phyloP scores from a whole-genome alignment of 139 green algal genomes.

The Chlamydomonas sp. region DNA sequence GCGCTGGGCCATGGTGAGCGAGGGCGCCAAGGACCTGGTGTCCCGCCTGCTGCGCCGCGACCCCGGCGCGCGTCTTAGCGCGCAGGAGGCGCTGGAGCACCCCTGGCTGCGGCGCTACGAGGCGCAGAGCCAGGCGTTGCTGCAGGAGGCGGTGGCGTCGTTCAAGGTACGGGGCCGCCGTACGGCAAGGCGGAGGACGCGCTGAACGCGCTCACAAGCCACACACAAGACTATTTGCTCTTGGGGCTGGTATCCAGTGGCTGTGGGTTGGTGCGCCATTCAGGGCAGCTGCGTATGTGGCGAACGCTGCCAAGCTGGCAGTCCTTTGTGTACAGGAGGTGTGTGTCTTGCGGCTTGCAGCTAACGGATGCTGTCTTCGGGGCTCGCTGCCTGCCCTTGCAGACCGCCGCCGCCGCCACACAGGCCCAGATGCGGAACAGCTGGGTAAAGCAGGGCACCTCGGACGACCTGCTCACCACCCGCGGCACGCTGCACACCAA shows the following conservation, averaged over 20 bases:
- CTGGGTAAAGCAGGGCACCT: constrained; percentile 33
- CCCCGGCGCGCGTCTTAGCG: constrained; percentile 15
- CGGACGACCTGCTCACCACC: not conserved
- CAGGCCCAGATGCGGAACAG: constrained; percentile 16
- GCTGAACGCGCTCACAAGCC: too few species aligned
- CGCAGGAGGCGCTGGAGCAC: constrained; percentile 24
- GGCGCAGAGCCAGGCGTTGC: constrained; percentile 20
- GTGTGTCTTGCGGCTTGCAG: not conserved
- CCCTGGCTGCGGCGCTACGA: constrained; percentile 23
- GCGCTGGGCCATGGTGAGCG: constrained; percentile 40
- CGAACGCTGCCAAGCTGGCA: not conserved
- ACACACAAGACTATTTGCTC: too few species aligned
- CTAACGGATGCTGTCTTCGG: not conserved
- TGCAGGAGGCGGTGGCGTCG: constrained; percentile 24
- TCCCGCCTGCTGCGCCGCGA: constrained; percentile 20
- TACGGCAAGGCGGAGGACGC: not conserved
- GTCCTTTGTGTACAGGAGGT: not conserved
- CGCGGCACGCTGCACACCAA: not conserved
- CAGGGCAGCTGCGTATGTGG: not conserved
- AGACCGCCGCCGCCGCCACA: not conserved
- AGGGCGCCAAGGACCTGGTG: constrained; percentile 46
- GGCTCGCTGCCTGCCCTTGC: not conserved
- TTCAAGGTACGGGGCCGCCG: constrained; percentile 23
- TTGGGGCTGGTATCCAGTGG: too few species aligned
- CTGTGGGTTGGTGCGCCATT: too few species aligned